Base-by-base conservation (phyloP, 2,329 filamentous ascomycete genomes). In the Aspergillus latus region DNA sequence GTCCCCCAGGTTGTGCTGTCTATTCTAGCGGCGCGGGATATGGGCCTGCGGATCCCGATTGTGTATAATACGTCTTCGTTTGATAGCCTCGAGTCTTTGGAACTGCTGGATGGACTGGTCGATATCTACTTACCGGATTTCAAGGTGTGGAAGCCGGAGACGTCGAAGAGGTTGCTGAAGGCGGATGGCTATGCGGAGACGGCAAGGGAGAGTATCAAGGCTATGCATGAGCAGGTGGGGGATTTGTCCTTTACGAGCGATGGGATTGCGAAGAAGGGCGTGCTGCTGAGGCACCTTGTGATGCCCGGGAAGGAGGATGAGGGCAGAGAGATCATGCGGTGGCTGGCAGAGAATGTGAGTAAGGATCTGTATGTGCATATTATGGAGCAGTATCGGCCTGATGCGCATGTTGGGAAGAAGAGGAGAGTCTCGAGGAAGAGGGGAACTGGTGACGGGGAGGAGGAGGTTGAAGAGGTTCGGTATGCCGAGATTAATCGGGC, bases 91-190 rank as follows among this genome's bases (percentile, higher is more conserved):
- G 86, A 84, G 2, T 91, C 87, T 0, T 76, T 95, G 1, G 74
- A 84, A 57, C 78, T 94, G 7, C 81, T 95, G 64, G 86, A 94
- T 64, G 90, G 90, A 0, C 76, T 95, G 29, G 84, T 94, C 0
- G 90, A 94, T 69, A 91, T 95, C 44, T 95, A 94, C 68, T 78
- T 95, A n/a, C 88, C 90, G 0, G 90, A 95, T 68, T 94, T 94
- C 78, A 94, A 95, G 71, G 84, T 92, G 8, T 94, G 89, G 89
- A 82, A 82, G 29, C 72, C 80, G 1, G 76, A 72, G 21, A 87
- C 88, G 0, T 88, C 88, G 16, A 87, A 82, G 64, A 80, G 89
- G 9, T 75, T 94, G 30, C 80, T 94, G 36, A 95, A 95, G 70
- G 88, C 88, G 3, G 87, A 90, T 47, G 83, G 90, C 68, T 94